These are phyloP conservation scores for Limtongia smithiae DNA, from an alignment of 805 yeast species.

Conservation along the genomic window DNA sequence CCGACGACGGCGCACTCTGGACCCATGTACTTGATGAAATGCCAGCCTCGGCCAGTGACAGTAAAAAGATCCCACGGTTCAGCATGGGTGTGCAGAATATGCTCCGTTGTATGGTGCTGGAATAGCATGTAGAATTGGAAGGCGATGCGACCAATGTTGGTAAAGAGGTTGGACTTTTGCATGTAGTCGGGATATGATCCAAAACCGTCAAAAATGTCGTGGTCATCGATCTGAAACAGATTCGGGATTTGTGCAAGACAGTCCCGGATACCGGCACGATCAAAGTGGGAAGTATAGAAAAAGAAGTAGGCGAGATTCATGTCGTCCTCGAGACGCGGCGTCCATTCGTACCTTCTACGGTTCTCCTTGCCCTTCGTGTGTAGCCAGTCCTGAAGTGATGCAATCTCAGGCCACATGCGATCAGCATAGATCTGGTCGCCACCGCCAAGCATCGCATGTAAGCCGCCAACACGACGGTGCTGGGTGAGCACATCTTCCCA, in stretches of 20 bases:
- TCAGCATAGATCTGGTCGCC: slow-evolving; percentile 96
- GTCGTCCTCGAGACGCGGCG: slow-evolving; percentile 50
- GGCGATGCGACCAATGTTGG: slow-evolving; percentile 71
- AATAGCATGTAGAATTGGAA: slow-evolving; percentile 84
- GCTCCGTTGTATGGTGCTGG: slow-evolving; percentile 72
- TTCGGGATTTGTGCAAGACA: slow-evolving; percentile 83
- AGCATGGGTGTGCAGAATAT: slow-evolving; percentile 24
- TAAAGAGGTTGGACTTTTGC: slow-evolving; percentile 67
- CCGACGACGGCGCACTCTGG: slow-evolving; percentile 68
- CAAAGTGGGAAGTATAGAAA: slow-evolving; percentile 85
- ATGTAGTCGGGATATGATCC: slow-evolving; percentile 80
- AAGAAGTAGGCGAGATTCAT: slow-evolving; percentile 64
- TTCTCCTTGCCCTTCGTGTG: slow-evolving; percentile 50
- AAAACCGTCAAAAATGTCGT: slow-evolving; percentile 93
- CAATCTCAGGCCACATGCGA: slow-evolving; percentile 59
- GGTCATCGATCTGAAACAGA: slow-evolving; percentile 87
- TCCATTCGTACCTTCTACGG: slow-evolving; percentile 42
- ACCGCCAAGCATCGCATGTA: slow-evolving; percentile 96
- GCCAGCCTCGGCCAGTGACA: slow-evolving; percentile 63
- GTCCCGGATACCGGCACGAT: slow-evolving; percentile 68
- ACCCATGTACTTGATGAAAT: slow-evolving; percentile 72
- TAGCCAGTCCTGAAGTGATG: slow-evolving; percentile 55
- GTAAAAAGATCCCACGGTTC: slow-evolving; percentile 30
- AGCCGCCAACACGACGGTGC: slow-evolving; percentile 56
- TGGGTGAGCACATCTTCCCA: slow-evolving; percentile 81